Base-by-base conservation (phyloP, 305 asterid genomes). In the Andrographis paniculata region DNA sequence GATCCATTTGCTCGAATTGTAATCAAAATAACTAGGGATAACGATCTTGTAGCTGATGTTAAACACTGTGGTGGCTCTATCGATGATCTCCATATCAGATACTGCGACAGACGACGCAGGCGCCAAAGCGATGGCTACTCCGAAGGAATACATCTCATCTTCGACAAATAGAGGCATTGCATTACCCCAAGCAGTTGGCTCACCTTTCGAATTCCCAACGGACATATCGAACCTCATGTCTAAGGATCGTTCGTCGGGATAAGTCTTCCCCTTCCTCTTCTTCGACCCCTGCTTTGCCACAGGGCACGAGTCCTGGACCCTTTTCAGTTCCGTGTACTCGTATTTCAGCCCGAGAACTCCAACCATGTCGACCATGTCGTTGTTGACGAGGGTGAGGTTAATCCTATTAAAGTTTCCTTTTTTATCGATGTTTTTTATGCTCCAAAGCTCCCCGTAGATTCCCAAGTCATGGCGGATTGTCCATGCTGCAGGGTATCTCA, bases 31-130 rank as follows among this genome's bases (percentile, higher is more conserved):
- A 11, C 38, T 10, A 8, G 4, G 3, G 48, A 84, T 53, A 47
- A 31, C 49, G 30, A 82, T 44, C 50, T 2, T 64, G 72, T 74
- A 85, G 71, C 87, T 74, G 54, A 85, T 61, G 20, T 68, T 74
- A 55, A 44, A 47, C 6, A 58, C 33, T 10, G 9, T 58, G 36
- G 53, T 50, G 4, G 46, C 44, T 20, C 15, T 14, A 36, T n/a
- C 0, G 7, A 8, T 52, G 33, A 42, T 23, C 66, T 46, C 73
- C n/a, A 9, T 8, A 5, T 27, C 5, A 0, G 41, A 36, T 6
- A 13, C 2, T 5, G n/a, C 45, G 16, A n/a, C 14, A 28, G 8
- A 42, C 4, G 37, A 19, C 10, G 21, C 21, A 5, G 20, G 14
- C 5, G 12, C 27, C 20, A 14, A 24, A 2, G 59, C 35, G 9